Percentiles rank a stretch among this genome's conserved stretches.
Evolutionary conservation across 2,329 filamentous ascomycete species (phyloP).

Genomic region (Chaetomiaceae sp.): DNA sequence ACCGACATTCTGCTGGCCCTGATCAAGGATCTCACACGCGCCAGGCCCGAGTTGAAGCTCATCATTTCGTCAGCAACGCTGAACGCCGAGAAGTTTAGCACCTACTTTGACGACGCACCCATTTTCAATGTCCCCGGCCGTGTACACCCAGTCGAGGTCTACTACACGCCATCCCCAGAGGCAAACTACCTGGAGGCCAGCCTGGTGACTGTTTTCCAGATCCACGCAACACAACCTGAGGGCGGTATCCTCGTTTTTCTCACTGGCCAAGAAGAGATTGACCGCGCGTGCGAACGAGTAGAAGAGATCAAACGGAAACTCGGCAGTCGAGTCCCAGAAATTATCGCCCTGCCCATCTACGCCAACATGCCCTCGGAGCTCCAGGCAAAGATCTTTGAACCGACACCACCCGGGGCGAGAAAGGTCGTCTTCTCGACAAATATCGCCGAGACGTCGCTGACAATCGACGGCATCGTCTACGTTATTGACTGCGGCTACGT

Average conservation of each 20-base stretch:
- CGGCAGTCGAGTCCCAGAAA: slow-evolving; percentile 75
- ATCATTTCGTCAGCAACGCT: slow-evolving; percentile 93
- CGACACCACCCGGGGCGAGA: slow-evolving; percentile 75
- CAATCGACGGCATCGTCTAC: slow-evolving; percentile 92
- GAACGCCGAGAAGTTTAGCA: slow-evolving; percentile 86
- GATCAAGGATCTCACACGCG: slow-evolving; percentile 80
- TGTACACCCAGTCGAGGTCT: slow-evolving; percentile 83
- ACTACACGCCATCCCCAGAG: slow-evolving; percentile 85
- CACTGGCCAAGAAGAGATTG: slow-evolving; percentile 95
- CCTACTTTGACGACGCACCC: slow-evolving; percentile 87
- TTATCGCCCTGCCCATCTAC: slow-evolving; percentile 91
- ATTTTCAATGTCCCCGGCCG: slow-evolving; percentile 94
- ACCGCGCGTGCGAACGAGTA: slow-evolving; percentile 77
- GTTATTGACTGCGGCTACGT: slow-evolving; percentile 95
- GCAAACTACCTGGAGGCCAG: slow-evolving; percentile 90
- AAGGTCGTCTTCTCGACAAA: slow-evolving; percentile 96
- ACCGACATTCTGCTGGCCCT: slow-evolving; percentile 88
- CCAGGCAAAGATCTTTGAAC: slow-evolving; percentile 91
- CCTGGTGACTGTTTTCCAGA: slow-evolving; percentile 91
- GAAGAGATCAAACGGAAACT: slow-evolving; percentile 83
- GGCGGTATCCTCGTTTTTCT: slow-evolving; percentile 94
- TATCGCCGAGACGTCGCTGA: slow-evolving; percentile 93
- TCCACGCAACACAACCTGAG: slow-evolving; percentile 77
- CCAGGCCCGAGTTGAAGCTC: slow-evolving; percentile 79
- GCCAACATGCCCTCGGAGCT: slow-evolving; percentile 87